Base-by-base conservation (phyloP, 805 yeast species). In the Nakazawaea anatomiae region DNA sequence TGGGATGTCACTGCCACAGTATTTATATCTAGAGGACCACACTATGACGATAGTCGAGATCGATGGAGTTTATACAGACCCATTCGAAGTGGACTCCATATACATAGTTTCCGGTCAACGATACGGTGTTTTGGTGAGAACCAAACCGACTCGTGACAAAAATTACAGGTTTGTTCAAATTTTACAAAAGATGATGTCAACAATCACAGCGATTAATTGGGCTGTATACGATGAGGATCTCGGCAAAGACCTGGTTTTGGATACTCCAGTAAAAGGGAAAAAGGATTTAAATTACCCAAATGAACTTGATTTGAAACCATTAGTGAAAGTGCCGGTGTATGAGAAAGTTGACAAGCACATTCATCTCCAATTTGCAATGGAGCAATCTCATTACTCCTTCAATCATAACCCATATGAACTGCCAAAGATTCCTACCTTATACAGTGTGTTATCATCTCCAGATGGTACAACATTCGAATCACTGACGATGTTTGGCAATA, bases 1-100 rank as follows among this genome's bases (percentile, higher is more conserved):
- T 47, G 86, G 85, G 4, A 72, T 78, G 66, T 79, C 82, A 44
- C 79, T 76, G 2, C 74, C 84, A 2, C 85, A 81, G 59, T 74
- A 72, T 55, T 61, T 81, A 42, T 74, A 71, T 56, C 66, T 80
- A 50, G 80, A 77, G 57, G 77, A 71, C 56, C 83, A 78, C 60
- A 67, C 65, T 18, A 66, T 81, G 59, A 73, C 77, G 3, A 71
- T 80, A 7, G 76, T 81, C 29, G 87, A 79, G 59, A 69, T 79
- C 32, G 87, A 81, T 59, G 86, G 87, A 27, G 71, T 77, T n/a
- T 64, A 71, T 46, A 77, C 80, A 1, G 73, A 75, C 48, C 82
- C 80, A 14, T 66, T 64, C 52, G 69, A 67, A 38, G 73, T 77
- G 2, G 74, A 72, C 14, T 70, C 80, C 38, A 51, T 81, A n/a